These are phyloP conservation scores for Salicornia ramosissima DNA, from an alignment of 148 eudicot genomes.

Conservation along the genomic window DNA sequence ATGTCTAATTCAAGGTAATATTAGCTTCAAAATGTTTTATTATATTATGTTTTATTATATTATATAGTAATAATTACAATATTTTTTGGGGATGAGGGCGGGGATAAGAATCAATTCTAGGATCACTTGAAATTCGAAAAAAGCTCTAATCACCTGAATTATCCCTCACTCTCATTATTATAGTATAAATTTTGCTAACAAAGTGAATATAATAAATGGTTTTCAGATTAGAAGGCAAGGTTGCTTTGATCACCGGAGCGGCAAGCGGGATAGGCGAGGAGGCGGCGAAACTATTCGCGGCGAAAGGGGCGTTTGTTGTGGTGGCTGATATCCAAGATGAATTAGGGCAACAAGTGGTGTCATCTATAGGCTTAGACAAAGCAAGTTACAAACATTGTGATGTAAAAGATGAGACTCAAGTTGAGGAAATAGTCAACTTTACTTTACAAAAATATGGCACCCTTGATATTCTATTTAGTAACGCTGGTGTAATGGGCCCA, in stretches of 20 bases:
- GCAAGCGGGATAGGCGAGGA: constrained; percentile 66
- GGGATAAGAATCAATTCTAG: no score
- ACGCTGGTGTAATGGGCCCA: constrained; percentile 57
- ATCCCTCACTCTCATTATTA: no score
- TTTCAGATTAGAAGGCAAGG: constrained; percentile 51
- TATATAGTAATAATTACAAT: no score
- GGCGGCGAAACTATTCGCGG: constrained; percentile 35
- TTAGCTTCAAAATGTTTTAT: no score
- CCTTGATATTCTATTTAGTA: constrained; percentile 53
- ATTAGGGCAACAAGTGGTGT: constrained; percentile 32
- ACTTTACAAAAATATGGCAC: constrained; percentile 36
- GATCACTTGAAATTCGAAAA: no score
- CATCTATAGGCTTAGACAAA: constrained; percentile 27
- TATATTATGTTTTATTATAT: no score
- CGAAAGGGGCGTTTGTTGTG: constrained; percentile 41
- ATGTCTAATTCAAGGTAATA: no score
- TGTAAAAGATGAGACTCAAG: constrained; percentile 51
- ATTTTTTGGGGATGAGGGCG: no score
- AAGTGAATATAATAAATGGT: neutral
- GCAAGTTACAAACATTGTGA: constrained; percentile 49
- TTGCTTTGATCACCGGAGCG: constrained; percentile 55
- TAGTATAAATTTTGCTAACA: neutral
- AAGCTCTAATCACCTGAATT: no score
- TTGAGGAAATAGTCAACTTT: constrained; percentile 32
- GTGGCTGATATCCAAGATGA: constrained; percentile 55